These are phyloP conservation scores for Clitopilus hobsonii DNA, from an alignment of 768 basidiomycete species.

Conservation along the genomic window DNA sequence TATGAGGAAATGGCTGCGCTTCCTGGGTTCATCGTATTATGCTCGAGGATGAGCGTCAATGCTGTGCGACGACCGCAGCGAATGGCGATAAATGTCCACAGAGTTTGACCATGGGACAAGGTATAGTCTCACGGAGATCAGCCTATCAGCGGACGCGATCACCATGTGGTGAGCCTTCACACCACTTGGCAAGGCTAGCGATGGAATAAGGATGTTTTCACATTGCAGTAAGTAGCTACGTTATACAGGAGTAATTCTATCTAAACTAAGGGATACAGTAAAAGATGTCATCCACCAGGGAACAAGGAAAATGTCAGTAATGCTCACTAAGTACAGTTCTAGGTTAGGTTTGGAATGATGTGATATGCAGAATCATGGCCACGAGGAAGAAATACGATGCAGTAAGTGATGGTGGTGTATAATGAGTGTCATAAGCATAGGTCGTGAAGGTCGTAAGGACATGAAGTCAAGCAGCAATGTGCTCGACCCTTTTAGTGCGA, in stretches of 20 bases:
- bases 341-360: background rate
- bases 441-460: background rate
- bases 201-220: background rate
- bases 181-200: background rate
- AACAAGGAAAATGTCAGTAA: no score
- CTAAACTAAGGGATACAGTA: background rate
- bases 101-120: background rate
- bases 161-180: background rate
- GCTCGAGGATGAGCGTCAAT: background rate
- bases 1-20: background rate
- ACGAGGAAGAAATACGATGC: background rate
- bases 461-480: background rate
- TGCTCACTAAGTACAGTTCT: background rate
- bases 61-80: background rate
- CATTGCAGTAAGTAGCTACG: background rate
- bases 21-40: background rate
- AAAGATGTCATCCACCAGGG: background rate
- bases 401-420: background rate
- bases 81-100: background rate
- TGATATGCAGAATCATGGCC: background rate
- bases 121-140: background rate
- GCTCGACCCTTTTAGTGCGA: background rate
- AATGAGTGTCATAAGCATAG: background rate
- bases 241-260: background rate
- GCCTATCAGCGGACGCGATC: background rate